Percentiles rank a stretch among this genome's conserved stretches.
These are phyloP conservation scores for Plectosphaerella cucumerina DNA, from an alignment of 2,329 filamentous ascomycete species.

Conservation along the genomic window DNA sequence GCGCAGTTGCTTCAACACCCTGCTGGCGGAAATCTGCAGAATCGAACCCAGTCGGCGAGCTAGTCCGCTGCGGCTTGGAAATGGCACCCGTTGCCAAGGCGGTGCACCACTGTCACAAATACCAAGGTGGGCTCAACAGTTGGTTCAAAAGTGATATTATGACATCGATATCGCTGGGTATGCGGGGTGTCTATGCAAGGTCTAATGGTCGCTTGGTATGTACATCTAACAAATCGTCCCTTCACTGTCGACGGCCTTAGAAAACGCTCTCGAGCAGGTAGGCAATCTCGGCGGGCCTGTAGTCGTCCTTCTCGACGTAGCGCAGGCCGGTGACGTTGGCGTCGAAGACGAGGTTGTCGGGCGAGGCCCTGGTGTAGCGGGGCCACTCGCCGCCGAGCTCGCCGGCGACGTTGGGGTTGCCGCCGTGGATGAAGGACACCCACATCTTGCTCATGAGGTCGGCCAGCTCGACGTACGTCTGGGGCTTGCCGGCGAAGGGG, in stretches of 20 bases:
- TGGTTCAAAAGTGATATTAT: no score
- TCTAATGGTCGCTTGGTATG: no score
- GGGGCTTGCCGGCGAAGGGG: constrained; percentile 35
- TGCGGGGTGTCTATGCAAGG: no score
- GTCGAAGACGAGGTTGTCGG: constrained; percentile 46
- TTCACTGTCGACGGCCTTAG: no score
- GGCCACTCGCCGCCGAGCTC: constrained; percentile 30
- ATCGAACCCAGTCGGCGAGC: no score
- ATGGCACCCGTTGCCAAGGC: no score
- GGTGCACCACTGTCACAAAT: no score
- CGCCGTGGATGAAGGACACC: constrained; percentile 42
- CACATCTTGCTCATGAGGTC: constrained; percentile 46
- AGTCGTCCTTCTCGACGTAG: constrained; percentile 40
- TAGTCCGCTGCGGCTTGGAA: no score
- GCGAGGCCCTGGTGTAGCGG: constrained; percentile 31
- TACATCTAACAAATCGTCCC: background rate
- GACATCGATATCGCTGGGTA: no score
- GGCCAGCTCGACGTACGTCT: constrained; percentile 36
- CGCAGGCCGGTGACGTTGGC: constrained; percentile 34
- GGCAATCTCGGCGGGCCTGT: constrained; percentile 34
- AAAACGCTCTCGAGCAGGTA: constrained; percentile 23
- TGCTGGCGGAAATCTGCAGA: no score
- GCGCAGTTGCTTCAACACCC: no score
- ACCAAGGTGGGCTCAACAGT: no score
- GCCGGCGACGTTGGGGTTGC: constrained; percentile 35